phyloP scores from a whole-genome alignment of 352 stramenopile species.

The Globisporangium splendens region DNA sequence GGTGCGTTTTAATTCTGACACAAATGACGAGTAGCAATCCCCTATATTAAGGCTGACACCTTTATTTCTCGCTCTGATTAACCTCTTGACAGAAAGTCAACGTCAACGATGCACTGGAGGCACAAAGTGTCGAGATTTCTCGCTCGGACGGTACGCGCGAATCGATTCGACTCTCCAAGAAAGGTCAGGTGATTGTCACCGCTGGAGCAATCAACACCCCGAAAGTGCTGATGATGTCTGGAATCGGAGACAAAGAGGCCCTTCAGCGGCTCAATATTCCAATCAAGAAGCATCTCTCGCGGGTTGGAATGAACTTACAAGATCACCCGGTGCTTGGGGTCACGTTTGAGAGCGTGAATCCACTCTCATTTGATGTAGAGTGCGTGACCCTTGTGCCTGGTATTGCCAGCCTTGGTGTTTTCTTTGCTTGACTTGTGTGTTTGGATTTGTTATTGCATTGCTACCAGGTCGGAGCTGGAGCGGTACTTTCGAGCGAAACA shows the following conservation, averaged over 20 bases:
- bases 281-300: constrained; percentile 61
- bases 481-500: constrained; percentile 45
- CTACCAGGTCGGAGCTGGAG: constrained; percentile 32
- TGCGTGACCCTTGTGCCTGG: constrained; percentile 18
- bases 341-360: constrained; percentile 41
- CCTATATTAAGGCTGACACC: not conserved
- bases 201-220: constrained; percentile 86
- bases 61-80: not conserved
- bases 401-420: not conserved
- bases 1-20: constrained; percentile 22
- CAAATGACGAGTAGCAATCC: too few species aligned
- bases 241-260: constrained; percentile 37
- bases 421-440: too few species aligned
- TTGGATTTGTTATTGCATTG: not conserved
- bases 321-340: constrained; percentile 85
- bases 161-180: constrained; percentile 32
- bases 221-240: constrained; percentile 78
- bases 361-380: constrained; percentile 37
- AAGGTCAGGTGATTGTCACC: constrained; percentile 66
- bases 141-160: constrained; percentile 31
- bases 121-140: constrained; percentile 40
- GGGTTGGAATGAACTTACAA: constrained; percentile 87
- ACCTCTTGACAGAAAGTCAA: constrained; percentile 37
- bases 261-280: constrained; percentile 45
- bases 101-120: constrained; percentile 31